These are phyloP conservation scores for Naganishia liquefaciens DNA, from an alignment of 1,284 basidiomycete genomes.

Conservation along the genomic window DNA sequence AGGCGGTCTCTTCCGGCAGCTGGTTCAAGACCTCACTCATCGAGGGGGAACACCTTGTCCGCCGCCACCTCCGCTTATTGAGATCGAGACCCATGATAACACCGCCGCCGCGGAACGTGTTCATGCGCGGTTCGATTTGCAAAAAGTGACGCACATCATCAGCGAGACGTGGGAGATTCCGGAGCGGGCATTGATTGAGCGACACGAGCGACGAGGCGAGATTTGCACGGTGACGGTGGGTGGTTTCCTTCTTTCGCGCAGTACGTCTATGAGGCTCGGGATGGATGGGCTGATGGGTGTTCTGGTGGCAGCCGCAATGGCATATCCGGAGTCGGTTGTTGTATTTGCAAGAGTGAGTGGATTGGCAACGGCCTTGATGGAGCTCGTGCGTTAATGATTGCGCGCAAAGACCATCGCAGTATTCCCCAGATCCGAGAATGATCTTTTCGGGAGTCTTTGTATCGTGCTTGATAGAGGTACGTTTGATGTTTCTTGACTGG, in stretches of 20 bases:
- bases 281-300: not conserved
- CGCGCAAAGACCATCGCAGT: slow-evolving; percentile 56
- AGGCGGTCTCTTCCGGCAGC: not conserved
- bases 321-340: slow-evolving; percentile 62
- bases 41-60: not conserved
- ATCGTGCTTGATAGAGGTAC: slow-evolving; percentile 66
- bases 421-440: slow-evolving; percentile 71
- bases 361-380: not conserved
- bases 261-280: too few relatives aligned
- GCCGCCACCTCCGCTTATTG: not conserved
- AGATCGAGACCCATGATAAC: not conserved
- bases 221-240: slow-evolving; percentile 42
- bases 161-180: slow-evolving; percentile 62
- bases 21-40: slow-evolving; percentile 18
- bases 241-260: not conserved
- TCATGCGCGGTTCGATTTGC: slow-evolving; percentile 33
- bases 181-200: slow-evolving; percentile 56
- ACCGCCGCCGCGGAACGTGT: not conserved
- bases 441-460: slow-evolving; percentile 77
- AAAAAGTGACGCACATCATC: slow-evolving; percentile 52
- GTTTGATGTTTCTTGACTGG: slow-evolving; percentile 36
- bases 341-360: slow-evolving; percentile 53
- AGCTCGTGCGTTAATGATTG: not conserved
- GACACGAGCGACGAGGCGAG: slow-evolving; percentile 55
- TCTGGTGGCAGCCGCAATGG: slow-evolving; percentile 63